Evolutionary conservation across 2,329 filamentous ascomycete species (phyloP).

Genomic region (Celoporthe dispersa): DNA sequence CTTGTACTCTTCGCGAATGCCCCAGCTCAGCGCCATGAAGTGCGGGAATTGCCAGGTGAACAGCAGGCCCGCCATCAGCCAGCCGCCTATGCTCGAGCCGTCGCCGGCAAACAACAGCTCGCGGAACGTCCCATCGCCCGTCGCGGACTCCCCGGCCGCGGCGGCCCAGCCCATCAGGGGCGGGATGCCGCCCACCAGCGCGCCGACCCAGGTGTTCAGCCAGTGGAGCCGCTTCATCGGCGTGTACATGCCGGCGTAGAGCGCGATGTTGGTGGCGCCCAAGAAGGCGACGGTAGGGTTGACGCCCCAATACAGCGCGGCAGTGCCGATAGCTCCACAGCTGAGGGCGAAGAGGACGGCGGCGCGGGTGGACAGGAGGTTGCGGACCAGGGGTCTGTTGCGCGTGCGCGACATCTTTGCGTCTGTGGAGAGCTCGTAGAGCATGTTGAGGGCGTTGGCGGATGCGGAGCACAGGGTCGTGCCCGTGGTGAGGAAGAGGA

Average conservation of each 20-base stretch:
- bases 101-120: conserved; percentile 73
- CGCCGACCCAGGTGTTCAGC: conserved; percentile 94
- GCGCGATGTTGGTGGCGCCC: conserved; percentile 79
- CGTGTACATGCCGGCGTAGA: conserved; percentile 93
- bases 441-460: conserved; percentile 96
- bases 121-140: conserved; percentile 73
- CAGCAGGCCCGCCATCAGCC: conserved; percentile 82
- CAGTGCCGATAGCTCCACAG: conserved; percentile 71
- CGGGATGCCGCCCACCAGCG: conserved; percentile 89
- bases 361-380: conserved; percentile 71
- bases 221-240: conserved; percentile 86
- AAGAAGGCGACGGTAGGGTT: conserved; percentile 92
- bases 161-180: conserved; percentile 98
- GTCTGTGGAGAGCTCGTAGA: conserved; percentile 89
- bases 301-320: conserved; percentile 82
- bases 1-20: conserved; percentile 88
- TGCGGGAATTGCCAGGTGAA: conserved; percentile 99
- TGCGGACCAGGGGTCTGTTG: conserved; percentile 85
- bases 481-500: conserved; percentile 88
- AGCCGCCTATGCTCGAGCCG: conserved; percentile 74
- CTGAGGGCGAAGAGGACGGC: conserved; percentile 80
- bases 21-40: conserved; percentile 92
- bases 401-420: conserved; percentile 92
- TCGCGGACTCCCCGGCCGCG: conserved; percentile 85
- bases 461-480: conserved; percentile 88